Base-by-base conservation (phyloP, 306 rosid species). In the Erythrophleum fordii region DNA sequence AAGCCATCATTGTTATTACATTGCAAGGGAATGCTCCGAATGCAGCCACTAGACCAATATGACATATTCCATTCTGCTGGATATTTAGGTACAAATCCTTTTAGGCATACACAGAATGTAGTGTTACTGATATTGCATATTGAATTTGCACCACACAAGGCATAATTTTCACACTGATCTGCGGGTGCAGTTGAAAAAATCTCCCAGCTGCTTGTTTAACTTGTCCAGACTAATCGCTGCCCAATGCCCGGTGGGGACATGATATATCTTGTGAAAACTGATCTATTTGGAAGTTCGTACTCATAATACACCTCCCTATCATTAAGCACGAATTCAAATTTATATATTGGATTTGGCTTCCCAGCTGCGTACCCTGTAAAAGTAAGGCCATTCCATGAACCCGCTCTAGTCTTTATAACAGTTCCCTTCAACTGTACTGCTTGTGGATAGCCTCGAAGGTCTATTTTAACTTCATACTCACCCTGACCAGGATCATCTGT, bases 391-490 rank as follows among this genome's bases (percentile, higher is more conserved):
- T 68, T 78, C 82, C 82, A 78, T 8, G 53, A 29, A 1, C 69
- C 76, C 14, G 23, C n/a, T 78, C 82, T 68, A 0, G 0, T 16
- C 12, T 3, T 22, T 31, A 37, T 25, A 0, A 0, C 8, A 0
- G 9, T 8, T 20, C 76, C 82, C 42, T 56, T 41, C 11, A 55
- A 0, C 2, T 3, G 10, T 39, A 67, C 41, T 14, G 6, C 11
- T 28, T 78, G 82, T n/a, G 82, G 82, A 52, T 52, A 53, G 16
- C 81, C 81, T 34, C 18, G 17, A 51, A 0, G 23, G 12, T 49
- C 66, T 51, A 67, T 14, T 37, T 53, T 53, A 22, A 64, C 1
- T 14, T 1, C 20, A 53, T n/a, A 65, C 0, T 77, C 81, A 11
- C 81, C 81, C 0, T 11, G 16, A 22, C 25, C 26, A 7, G 81